Conservation (phyloP, 139 green algal genomes). For the Deuterostichococcus epilithicus region DNA sequence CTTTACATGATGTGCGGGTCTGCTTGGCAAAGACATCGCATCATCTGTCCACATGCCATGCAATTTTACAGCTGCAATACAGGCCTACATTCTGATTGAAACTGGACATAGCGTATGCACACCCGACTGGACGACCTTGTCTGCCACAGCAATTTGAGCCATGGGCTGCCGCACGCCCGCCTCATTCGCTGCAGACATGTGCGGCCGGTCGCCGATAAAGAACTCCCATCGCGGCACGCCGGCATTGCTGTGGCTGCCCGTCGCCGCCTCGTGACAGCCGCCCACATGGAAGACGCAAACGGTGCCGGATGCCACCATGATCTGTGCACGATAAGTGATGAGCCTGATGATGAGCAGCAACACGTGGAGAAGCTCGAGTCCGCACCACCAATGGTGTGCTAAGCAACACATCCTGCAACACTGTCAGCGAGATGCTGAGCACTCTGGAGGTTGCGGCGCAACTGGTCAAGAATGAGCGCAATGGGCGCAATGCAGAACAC, state of each 20-base stretch:
- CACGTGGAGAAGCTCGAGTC: no score
- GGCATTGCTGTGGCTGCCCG: slow-evolving; percentile 16
- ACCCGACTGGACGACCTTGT: slow-evolving; percentile 9
- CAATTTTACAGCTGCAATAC: neutral
- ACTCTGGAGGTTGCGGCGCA: no score
- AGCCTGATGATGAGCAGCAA: no score
- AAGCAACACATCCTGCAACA: no score
- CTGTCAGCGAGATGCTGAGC: no score
- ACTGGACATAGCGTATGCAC: neutral
- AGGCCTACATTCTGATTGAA: neutral
- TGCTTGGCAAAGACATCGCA: no score
- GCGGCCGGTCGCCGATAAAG: slow-evolving; percentile 61
- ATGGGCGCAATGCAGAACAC: no score
- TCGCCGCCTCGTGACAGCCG: slow-evolving; percentile 41
- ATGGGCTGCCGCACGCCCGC: slow-evolving; percentile 21
- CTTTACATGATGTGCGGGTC: neutral
- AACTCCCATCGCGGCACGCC: slow-evolving; percentile 69
- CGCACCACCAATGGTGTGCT: no score
- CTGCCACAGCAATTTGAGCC: slow-evolving; percentile 24
- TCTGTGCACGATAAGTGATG: slow-evolving; percentile 38
- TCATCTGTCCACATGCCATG: no score
- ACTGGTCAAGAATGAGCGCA: no score
- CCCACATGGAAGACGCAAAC: slow-evolving; percentile 67
- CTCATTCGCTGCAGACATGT: slow-evolving; percentile 9
- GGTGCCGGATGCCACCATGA: slow-evolving; percentile 54